A percentile compares a stretch with the other conserved stretches of the same genome.
Conservation (phyloP, 495 filamentous ascomycete species). For the Stereocaulon alpinum region DNA sequence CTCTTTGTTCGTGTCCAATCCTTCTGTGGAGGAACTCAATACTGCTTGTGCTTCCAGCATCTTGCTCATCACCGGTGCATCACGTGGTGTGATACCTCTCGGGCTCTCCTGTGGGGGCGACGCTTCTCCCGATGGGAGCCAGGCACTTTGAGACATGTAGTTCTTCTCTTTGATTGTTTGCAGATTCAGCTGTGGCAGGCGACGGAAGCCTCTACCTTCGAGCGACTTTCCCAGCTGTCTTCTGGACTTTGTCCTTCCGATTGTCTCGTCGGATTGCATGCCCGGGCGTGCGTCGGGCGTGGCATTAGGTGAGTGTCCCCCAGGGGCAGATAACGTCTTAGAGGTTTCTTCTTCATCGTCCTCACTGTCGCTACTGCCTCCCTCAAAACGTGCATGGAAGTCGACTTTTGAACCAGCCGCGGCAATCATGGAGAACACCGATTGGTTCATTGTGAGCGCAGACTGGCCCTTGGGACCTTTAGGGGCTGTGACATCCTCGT, state of each 20-base stretch:
- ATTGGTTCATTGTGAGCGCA: conserved; percentile 76
- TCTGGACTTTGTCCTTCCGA: not conserved
- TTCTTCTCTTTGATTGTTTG: conserved; percentile 24
- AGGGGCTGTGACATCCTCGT: conserved; percentile 61
- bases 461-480: conserved; percentile 36
- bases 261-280: not conserved
- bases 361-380: conserved; percentile 69
- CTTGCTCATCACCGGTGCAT: conserved; percentile 67
- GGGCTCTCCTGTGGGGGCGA: conserved; percentile 24
- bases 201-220: conserved; percentile 23
- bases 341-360: conserved; percentile 44
- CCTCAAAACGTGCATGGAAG: conserved; percentile 72
- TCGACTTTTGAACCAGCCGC: conserved; percentile 75
- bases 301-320: conserved; percentile 5
- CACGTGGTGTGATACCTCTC: conserved; percentile 36
- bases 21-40: conserved; percentile 33
- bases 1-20: conserved; percentile 19
- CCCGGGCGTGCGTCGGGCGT: not conserved
- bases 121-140: conserved; percentile 12
- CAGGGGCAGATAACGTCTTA: conserved; percentile 1
- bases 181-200: conserved; percentile 23
- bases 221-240: conserved; percentile 1
- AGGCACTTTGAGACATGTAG: conserved; percentile 24
- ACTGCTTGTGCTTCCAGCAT: conserved; percentile 75
- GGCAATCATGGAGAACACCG: conserved; percentile 86